A percentile compares a stretch with the other conserved stretches of the same genome.
These are phyloP conservation scores for Blepharisma undulans DNA, from an alignment of 169 alveolate genomes.

Conservation along the genomic window DNA sequence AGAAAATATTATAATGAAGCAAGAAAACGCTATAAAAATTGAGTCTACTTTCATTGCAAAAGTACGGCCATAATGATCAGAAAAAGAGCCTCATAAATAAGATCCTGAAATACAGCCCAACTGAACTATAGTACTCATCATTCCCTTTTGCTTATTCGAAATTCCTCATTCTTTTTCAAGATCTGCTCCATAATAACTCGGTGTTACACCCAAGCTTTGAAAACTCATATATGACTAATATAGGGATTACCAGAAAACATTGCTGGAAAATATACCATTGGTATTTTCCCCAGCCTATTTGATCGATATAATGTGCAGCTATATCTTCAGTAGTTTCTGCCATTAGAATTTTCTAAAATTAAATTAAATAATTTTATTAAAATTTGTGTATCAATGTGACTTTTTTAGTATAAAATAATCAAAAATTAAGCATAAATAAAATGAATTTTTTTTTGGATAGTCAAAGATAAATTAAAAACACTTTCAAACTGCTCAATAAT, in stretches of 20 bases:
- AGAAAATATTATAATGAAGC: background rate
- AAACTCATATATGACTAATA: background rate
- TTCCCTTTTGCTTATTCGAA: background rate
- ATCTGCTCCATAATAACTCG: background rate
- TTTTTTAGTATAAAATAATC: background rate
- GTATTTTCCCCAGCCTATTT: conserved; percentile 26
- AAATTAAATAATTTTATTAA: too few relatives aligned
- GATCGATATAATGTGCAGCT: background rate
- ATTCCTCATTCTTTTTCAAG: background rate
- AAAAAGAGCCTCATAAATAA: background rate
- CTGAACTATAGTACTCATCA: background rate
- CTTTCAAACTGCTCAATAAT: too few relatives aligned
- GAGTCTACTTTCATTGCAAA: background rate
- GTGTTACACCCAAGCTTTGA: background rate
- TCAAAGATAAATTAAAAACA: too few relatives aligned
- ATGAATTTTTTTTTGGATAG: background rate
- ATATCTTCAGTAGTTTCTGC: background rate
- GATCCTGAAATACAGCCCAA: background rate
- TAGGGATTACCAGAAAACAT: background rate
- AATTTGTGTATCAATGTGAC: too few relatives aligned
- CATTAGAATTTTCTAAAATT: background rate
- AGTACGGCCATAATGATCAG: conserved; percentile 8
- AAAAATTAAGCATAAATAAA: background rate
- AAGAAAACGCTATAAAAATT: background rate
- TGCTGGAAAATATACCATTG: background rate